Evolutionary conservation across 768 basidiomycete genomes (phyloP).

Genomic region (Amanita pseudoporphyria): DNA sequence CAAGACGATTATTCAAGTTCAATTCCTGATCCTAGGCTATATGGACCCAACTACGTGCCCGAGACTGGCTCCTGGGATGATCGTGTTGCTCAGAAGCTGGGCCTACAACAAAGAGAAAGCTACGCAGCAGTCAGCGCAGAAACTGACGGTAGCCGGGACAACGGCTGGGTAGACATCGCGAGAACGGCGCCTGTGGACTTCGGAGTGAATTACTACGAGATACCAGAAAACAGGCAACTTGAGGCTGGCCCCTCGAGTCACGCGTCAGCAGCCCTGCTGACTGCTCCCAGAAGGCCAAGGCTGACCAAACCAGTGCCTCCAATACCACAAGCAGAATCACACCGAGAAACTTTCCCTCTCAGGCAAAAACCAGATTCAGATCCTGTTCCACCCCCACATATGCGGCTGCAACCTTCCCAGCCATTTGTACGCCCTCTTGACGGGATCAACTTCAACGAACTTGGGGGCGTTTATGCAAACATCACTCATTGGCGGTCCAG

Average conservation of each 20-base stretch:
- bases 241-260: slow-evolving; percentile 1
- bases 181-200: slow-evolving; percentile 32
- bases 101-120: neutral
- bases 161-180: slow-evolving; percentile 55
- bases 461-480: slow-evolving; percentile 56
- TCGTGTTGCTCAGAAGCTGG: slow-evolving; percentile 5
- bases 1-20: slow-evolving; percentile 20
- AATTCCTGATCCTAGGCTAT: slow-evolving; percentile 43
- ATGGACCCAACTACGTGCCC: slow-evolving; percentile 44
- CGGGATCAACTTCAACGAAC: slow-evolving; percentile 55
- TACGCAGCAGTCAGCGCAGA: slow-evolving; percentile 10
- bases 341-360: slow-evolving; percentile 59
- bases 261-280: neutral
- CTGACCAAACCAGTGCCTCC: slow-evolving; percentile 22
- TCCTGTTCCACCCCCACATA: slow-evolving; percentile 51
- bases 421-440: slow-evolving; percentile 73
- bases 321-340: slow-evolving; percentile 19
- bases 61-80: slow-evolving; percentile 25
- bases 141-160: slow-evolving; percentile 20
- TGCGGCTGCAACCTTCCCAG: slow-evolving; percentile 56
- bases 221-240: neutral
- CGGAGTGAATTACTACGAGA: slow-evolving; percentile 18
- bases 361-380: slow-evolving; percentile 24
- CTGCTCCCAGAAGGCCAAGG: slow-evolving; percentile 23
- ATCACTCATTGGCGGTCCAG: slow-evolving; percentile 63